Percentiles rank a stretch among this genome's conserved stretches.
These are phyloP conservation scores for Sporothrix luriei DNA, from an alignment of 2,329 filamentous ascomycete species.

Conservation along the genomic window DNA sequence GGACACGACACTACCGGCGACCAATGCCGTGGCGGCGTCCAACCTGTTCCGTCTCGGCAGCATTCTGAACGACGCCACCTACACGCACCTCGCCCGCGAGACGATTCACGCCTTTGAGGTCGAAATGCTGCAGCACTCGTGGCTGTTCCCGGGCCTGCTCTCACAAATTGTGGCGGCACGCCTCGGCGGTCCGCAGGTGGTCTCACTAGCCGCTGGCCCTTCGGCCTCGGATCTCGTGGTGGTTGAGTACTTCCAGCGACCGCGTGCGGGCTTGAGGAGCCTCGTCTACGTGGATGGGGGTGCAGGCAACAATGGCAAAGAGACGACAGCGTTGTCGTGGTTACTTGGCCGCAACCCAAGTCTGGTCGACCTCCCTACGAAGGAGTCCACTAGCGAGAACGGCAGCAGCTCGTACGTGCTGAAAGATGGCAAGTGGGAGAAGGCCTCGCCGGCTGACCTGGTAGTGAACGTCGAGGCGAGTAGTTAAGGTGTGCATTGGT, in stretches of 20 bases:
- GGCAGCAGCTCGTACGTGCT: constrained; percentile 35
- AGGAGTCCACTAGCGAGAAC: background rate
- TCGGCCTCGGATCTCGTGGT: constrained; percentile 33
- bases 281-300: constrained; percentile 35
- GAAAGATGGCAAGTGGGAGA: constrained; percentile 36
- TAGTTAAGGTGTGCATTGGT: background rate
- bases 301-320: constrained; percentile 4
- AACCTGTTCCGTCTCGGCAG: constrained; percentile 83
- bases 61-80: constrained; percentile 48
- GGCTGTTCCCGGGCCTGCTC: constrained; percentile 83
- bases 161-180: constrained; percentile 72
- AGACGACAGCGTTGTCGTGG: constrained; percentile 28
- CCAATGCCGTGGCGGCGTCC: constrained; percentile 81
- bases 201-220: constrained; percentile 30
- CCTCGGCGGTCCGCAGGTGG: constrained; percentile 60
- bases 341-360: constrained; percentile 37
- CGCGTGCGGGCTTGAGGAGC: constrained; percentile 41
- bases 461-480: constrained; percentile 27
- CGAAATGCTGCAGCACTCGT: constrained; percentile 90
- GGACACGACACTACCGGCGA: constrained; percentile 86
- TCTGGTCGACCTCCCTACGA: constrained; percentile 34
- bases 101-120: constrained; percentile 86
- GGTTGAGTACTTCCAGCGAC: constrained; percentile 37
- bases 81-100: constrained; percentile 66
- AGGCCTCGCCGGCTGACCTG: constrained; percentile 35